Percentiles rank a stretch among this genome's conserved stretches.
phyloP scores from a whole-genome alignment of 306 rosid species.

The Acacia crassicarpa region DNA sequence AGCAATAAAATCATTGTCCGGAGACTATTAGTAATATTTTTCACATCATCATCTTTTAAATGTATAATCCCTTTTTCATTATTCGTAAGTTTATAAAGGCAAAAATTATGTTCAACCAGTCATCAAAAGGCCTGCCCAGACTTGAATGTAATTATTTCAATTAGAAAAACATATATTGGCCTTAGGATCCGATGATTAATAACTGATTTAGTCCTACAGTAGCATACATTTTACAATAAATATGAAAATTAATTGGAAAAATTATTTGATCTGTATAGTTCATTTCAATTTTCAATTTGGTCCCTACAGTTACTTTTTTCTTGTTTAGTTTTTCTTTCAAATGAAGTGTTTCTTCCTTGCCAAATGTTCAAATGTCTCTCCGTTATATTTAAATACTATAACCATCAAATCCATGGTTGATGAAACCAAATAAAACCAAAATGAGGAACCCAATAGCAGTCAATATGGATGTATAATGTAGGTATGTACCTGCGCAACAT shows the following conservation, averaged over 20 bases:
- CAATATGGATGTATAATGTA: slow-evolving; percentile 5
- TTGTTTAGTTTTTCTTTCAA: not conserved
- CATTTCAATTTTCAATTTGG: not conserved
- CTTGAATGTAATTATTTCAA: not conserved
- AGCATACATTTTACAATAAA: not conserved
- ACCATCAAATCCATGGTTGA: not conserved
- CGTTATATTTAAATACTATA: no score
- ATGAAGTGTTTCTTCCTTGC: not conserved
- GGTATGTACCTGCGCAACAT: slow-evolving; percentile 82
- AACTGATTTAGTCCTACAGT: not conserved
- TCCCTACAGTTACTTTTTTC: not conserved
- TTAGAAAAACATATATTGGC: not conserved
- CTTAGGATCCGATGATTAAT: not conserved
- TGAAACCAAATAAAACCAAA: not conserved
- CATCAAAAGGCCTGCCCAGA: not conserved
- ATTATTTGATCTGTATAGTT: not conserved
- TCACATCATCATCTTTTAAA: slow-evolving; percentile 12
- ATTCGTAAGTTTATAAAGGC: slow-evolving; percentile 2
- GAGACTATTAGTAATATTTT: slow-evolving; percentile 9
- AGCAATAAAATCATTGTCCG: slow-evolving; percentile 1
- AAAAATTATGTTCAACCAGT: not conserved
- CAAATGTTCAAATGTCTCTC: no score
- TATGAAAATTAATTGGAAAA: not conserved
- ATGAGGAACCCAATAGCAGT: not conserved
- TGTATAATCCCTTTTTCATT: slow-evolving; percentile 9